Conservation (phyloP, 352 stramenopile species). For the Phytophthora ramorum region DNA sequence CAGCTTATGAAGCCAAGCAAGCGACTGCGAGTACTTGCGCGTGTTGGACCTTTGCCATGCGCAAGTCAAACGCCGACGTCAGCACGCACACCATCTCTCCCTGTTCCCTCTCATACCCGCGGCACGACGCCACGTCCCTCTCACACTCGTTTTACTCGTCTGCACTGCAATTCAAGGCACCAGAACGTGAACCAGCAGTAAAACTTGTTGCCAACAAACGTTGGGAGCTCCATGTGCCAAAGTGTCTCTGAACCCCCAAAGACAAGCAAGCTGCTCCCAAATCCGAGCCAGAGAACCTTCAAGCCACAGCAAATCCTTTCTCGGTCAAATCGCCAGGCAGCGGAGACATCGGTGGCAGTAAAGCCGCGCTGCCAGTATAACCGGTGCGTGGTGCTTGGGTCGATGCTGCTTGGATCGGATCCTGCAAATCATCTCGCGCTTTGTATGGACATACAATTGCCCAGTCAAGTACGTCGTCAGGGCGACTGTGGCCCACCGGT, state of each 20-base stretch:
- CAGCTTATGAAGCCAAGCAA: conserved; percentile 12
- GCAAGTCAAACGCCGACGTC: conserved; percentile 6
- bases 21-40: neutral
- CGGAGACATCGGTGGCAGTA: conserved; percentile 10
- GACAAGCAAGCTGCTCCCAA: conserved; percentile 3
- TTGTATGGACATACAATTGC: conserved; percentile 7
- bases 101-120: conserved; percentile 14
- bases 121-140: conserved; percentile 15
- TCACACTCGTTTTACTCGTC: conserved; percentile 12
- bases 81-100: neutral
- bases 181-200: neutral
- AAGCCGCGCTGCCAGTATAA: conserved; percentile 17
- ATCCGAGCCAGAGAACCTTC: conserved; percentile 8
- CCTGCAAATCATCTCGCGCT: neutral
- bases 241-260: conserved; percentile 1
- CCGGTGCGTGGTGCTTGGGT: conserved; percentile 14
- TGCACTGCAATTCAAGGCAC: neutral
- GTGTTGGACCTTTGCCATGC: conserved; percentile 9
- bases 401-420: neutral
- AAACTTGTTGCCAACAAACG: neutral
- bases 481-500: conserved; percentile 7
- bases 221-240: neutral
- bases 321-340: conserved; percentile 21
- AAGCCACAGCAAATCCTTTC: neutral
- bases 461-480: neutral